These are phyloP conservation scores for Schizothecium vesticola DNA, from an alignment of 495 filamentous ascomycete genomes.

Conservation along the genomic window DNA sequence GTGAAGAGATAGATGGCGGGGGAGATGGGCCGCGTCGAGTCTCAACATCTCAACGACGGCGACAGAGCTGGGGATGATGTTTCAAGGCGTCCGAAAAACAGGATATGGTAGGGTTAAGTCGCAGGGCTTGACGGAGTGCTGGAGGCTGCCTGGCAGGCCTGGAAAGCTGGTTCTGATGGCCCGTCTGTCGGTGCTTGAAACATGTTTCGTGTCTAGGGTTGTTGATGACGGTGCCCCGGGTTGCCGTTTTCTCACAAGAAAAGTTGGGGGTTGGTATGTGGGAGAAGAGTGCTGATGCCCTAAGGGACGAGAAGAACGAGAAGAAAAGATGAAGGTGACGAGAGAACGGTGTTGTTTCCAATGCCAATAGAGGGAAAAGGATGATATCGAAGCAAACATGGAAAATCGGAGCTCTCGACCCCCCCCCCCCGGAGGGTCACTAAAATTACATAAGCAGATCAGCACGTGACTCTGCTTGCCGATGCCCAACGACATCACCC, in stretches of 20 bases:
- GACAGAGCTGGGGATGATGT: background rate
- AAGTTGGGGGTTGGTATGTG: background rate
- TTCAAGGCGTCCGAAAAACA: background rate
- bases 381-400: background rate
- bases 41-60: background rate
- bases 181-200: constrained; percentile 11
- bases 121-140: background rate
- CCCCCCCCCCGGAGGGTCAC: background rate
- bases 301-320: background rate
- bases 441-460: background rate
- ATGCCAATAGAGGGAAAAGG: background rate
- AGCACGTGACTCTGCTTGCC: background rate
- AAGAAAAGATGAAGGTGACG: background rate
- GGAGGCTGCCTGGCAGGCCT: background rate
- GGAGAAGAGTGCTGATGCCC: background rate
- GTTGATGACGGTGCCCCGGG: background rate
- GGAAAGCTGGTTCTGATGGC: background rate
- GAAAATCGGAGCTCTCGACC: background rate
- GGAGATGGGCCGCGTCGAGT: background rate
- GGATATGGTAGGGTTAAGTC: background rate
- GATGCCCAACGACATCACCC: background rate
- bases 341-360: background rate
- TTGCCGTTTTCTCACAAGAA: background rate
- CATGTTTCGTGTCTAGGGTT: constrained; percentile 16
- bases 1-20: background rate